Evolutionary conservation across 2,329 filamentous ascomycete species (phyloP).

Genomic region (Celoporthe dispersa): DNA sequence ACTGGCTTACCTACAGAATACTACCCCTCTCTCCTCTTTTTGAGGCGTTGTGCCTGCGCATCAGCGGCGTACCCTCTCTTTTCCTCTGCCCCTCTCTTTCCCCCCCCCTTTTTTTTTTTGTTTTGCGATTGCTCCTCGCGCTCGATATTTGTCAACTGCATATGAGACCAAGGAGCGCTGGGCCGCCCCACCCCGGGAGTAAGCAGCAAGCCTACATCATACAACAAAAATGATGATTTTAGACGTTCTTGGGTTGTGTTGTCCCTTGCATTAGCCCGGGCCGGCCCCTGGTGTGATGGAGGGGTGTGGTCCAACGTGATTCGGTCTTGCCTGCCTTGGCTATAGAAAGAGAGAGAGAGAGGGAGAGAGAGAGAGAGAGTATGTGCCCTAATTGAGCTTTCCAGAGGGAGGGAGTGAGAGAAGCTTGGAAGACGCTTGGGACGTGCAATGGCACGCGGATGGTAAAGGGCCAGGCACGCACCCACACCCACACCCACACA

Average conservation of each 20-base stretch:
- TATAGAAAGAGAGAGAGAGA: background rate
- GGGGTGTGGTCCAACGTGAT: background rate
- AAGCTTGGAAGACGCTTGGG: background rate
- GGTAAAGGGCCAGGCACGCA: background rate
- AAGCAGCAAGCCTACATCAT: background rate
- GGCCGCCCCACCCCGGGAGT: background rate
- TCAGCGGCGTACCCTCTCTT: background rate
- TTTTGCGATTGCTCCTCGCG: background rate
- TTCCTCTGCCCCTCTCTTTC: background rate
- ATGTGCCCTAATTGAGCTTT: background rate
- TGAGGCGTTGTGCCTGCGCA: background rate
- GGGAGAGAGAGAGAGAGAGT: too few relatives aligned
- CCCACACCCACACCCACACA: too few relatives aligned
- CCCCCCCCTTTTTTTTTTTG: background rate
- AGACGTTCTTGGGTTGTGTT: background rate
- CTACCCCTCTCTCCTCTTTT: background rate
- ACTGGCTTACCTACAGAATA: slow-evolving; percentile 1
- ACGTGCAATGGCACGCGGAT: background rate
- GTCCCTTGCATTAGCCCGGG: slow-evolving; percentile 6
- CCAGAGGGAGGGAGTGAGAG: background rate
- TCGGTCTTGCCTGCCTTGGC: background rate
- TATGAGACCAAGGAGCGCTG: background rate
- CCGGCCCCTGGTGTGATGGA: slow-evolving; percentile 1
- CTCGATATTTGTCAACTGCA: background rate
- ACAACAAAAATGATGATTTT: background rate